phyloP scores from a whole-genome alignment of 352 stramenopile species.

The Saprolegnia diclina region DNA sequence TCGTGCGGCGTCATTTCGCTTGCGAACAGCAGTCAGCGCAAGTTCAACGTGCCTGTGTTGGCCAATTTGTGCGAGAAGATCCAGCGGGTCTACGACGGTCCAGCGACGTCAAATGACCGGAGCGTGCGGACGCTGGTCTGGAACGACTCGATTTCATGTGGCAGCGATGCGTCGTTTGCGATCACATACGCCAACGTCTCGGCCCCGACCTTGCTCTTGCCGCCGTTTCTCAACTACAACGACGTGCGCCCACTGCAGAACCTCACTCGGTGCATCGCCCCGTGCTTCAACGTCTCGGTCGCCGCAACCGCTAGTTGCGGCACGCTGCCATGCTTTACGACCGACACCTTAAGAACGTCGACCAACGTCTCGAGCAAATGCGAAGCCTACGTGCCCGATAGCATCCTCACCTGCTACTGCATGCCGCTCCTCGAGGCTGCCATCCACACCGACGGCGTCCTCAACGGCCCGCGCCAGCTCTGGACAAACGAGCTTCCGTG shows the following conservation, averaged over 20 bases:
- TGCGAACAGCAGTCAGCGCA: conserved; percentile 52
- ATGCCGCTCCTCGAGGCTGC: conserved; percentile 42
- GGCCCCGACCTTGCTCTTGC: background rate
- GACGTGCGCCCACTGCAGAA: background rate
- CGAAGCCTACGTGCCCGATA: conserved; percentile 53
- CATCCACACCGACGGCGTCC: conserved; percentile 43
- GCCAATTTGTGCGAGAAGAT: conserved; percentile 18
- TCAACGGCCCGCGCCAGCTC: conserved; percentile 46
- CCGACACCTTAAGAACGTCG: conserved; percentile 32
- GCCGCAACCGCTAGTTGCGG: conserved; percentile 37
- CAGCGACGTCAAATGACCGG: background rate
- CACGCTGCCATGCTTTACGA: conserved; percentile 57
- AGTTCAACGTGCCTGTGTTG: conserved; percentile 42
- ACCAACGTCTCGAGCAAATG: conserved; percentile 37
- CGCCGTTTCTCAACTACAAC: background rate
- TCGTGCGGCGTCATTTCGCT: conserved; percentile 69
- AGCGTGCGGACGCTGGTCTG: background rate
- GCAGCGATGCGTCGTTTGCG: background rate
- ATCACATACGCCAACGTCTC: conserved; percentile 8
- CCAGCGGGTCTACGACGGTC: conserved; percentile 7
- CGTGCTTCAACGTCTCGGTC: conserved; percentile 40
- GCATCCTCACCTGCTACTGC: conserved; percentile 71
- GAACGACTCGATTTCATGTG: background rate
- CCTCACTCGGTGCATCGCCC: conserved; percentile 40
- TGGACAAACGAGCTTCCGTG: conserved; percentile 55